Evolutionary conservation across 805 yeast species (phyloP).

Genomic region (Cyberlindnera euphorbiae): DNA sequence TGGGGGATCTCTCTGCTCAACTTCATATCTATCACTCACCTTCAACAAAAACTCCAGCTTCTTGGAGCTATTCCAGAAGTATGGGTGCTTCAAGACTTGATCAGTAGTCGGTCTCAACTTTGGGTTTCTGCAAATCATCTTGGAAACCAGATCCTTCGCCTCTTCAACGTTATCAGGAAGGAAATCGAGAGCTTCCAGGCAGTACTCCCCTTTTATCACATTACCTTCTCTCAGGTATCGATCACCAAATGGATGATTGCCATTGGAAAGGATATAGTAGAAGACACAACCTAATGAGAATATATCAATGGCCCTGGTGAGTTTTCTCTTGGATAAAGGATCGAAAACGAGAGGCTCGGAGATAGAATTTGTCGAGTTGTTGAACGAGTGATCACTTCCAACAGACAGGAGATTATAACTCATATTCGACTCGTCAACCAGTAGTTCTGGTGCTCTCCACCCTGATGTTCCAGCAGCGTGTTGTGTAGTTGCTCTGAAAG

Average conservation of each 20-base stretch:
- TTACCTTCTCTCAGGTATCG: slow-evolving; percentile 83
- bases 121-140: slow-evolving; percentile 73
- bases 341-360: slow-evolving; percentile 35
- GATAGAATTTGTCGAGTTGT: slow-evolving; percentile 21
- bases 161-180: slow-evolving; percentile 46
- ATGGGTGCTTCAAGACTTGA: slow-evolving; percentile 74
- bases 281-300: slow-evolving; percentile 95
- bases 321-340: slow-evolving; percentile 45
- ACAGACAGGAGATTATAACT: slow-evolving; percentile 11
- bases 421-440: slow-evolving; percentile 36
- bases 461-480: slow-evolving; percentile 97
- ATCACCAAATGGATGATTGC: slow-evolving; percentile 95
- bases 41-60: slow-evolving; percentile 80
- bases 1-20: slow-evolving; percentile 78
- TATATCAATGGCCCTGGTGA: slow-evolving; percentile 88
- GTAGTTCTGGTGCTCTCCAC: slow-evolving; percentile 95
- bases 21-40: slow-evolving; percentile 87
- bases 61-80: slow-evolving; percentile 73
- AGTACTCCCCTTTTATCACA: slow-evolving; percentile 62
- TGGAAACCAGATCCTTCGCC: slow-evolving; percentile 63
- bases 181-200: slow-evolving; percentile 21
- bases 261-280: slow-evolving; percentile 76
- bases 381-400: slow-evolving; percentile 23
- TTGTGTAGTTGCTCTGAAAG: slow-evolving; percentile 87
- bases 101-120: slow-evolving; percentile 64